Conservation (phyloP, 176 grass and related monocot species). For the Hordeum marinum region DNA sequence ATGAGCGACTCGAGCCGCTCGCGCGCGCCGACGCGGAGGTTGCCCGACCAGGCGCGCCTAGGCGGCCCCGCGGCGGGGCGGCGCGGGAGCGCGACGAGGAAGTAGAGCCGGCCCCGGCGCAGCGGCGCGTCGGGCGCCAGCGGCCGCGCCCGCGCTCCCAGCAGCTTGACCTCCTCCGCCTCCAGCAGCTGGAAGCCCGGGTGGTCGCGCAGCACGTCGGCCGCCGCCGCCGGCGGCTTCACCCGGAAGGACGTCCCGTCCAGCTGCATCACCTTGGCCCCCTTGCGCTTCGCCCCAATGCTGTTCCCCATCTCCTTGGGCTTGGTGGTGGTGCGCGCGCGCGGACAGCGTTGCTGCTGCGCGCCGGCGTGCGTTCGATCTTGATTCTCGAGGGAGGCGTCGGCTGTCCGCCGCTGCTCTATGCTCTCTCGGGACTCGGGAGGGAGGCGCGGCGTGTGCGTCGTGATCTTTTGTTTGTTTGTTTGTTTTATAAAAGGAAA, state of each 20-base stretch:
- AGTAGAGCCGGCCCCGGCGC: slow-evolving; percentile 62
- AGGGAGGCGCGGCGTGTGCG: not conserved
- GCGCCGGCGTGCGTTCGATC: too few species aligned
- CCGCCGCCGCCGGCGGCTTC: slow-evolving; percentile 49
- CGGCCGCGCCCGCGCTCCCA: slow-evolving; percentile 54
- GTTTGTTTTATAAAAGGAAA: not conserved
- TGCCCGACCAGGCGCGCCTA: slow-evolving; percentile 69
- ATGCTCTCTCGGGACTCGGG: not conserved
- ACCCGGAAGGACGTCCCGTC: slow-evolving; percentile 77
- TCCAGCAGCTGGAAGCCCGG: slow-evolving; percentile 66
- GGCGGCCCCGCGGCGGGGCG: slow-evolving; percentile 1
- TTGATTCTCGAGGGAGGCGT: not conserved
- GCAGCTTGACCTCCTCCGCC: slow-evolving; percentile 68
- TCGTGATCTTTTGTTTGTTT: not conserved
- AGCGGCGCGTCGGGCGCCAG: slow-evolving; percentile 44
- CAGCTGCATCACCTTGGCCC: slow-evolving; percentile 91
- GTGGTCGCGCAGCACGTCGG: slow-evolving; percentile 62
- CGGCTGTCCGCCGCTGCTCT: not conserved
- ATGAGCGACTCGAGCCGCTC: slow-evolving; percentile 86
- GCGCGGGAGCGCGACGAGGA: slow-evolving; percentile 70
- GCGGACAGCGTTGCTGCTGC: not conserved
- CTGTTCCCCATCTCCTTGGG: slow-evolving; percentile 65
- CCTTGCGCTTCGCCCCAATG: slow-evolving; percentile 61
- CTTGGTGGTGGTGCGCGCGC: not conserved
- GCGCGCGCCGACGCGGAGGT: slow-evolving; percentile 56